These are phyloP conservation scores for Plasmodium gonderi DNA, from an alignment of 169 alveolate genomes.

Conservation along the genomic window DNA sequence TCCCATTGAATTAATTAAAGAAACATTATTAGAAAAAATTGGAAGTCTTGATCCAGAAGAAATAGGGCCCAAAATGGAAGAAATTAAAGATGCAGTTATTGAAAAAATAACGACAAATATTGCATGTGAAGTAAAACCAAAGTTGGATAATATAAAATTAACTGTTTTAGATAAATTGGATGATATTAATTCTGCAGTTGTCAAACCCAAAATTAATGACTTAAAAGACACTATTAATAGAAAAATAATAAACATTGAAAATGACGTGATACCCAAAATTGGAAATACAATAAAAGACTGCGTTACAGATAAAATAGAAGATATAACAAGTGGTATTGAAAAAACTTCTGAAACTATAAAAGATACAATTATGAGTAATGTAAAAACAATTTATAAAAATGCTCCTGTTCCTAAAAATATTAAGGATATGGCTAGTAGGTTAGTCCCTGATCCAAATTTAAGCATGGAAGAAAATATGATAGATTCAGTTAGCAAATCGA, in stretches of 20 bases:
- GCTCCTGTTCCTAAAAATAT: background rate
- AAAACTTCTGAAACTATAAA: conserved; percentile 3
- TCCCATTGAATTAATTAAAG: background rate
- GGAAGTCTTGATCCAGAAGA: conserved; percentile 16
- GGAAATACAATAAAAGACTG: conserved; percentile 17
- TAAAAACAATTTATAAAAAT: background rate
- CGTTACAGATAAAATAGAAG: conserved; percentile 18
- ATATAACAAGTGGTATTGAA: conserved; percentile 14
- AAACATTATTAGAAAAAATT: background rate
- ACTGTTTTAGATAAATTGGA: background rate
- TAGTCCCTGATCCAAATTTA: background rate
- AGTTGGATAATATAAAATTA: background rate
- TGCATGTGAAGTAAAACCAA: conserved; percentile 7
- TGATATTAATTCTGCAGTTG: background rate
- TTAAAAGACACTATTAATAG: conserved; percentile 26
- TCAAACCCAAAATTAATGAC: conserved; percentile 20
- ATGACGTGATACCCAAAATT: conserved; percentile 36
- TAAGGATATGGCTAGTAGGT: background rate
- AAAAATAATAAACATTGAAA: background rate
- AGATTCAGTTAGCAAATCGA: background rate
- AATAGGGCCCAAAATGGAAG: background rate
- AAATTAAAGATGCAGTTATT: background rate
- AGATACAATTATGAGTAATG: conserved; percentile 19
- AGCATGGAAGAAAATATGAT: background rate
- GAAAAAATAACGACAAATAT: conserved; percentile 17